Percentiles rank a stretch among this genome's conserved stretches.
phyloP scores from a whole-genome alignment of 106 monocot species.

The Iris macrosiphon region DNA sequence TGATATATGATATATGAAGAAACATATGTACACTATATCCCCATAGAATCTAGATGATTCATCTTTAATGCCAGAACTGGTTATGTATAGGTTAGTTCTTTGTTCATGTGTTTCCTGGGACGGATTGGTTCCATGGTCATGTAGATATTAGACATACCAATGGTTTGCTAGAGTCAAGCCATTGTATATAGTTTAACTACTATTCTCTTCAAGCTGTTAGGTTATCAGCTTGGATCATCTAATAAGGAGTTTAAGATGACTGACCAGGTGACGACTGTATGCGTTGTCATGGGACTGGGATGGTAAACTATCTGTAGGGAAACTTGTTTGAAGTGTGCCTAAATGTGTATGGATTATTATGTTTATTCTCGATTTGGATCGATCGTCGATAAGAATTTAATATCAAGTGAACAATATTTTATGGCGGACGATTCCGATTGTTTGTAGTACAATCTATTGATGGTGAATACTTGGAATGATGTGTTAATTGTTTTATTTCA shows the following conservation, averaged over 20 bases:
- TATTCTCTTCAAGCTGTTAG: neutral
- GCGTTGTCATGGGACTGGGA: too few species aligned
- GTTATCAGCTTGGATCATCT: conserved; percentile 7
- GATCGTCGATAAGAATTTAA: too few species aligned
- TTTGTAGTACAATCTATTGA: too few species aligned
- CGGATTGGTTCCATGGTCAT: neutral
- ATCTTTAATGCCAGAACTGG: conserved; percentile 8
- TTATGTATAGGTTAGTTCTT: conserved; percentile 6
- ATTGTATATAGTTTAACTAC: neutral
- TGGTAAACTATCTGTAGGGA: too few species aligned
- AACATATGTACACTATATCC: neutral
- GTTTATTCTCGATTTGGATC: too few species aligned
- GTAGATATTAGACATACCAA: neutral
- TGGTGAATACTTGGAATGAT: too few species aligned
- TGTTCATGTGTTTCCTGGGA: conserved; percentile 8
- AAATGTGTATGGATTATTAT: too few species aligned
- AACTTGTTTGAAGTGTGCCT: too few species aligned
- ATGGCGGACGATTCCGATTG: too few species aligned
- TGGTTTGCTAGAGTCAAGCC: conserved; percentile 1
- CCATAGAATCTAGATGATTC: neutral
- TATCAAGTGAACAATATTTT: too few species aligned
- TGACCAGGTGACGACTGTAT: too few species aligned
- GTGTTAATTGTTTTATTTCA: too few species aligned
- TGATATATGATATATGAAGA: neutral
- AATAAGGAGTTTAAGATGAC: neutral